These are phyloP conservation scores for Teunomyces kruisii DNA, from an alignment of 805 yeast genomes.

Conservation along the genomic window DNA sequence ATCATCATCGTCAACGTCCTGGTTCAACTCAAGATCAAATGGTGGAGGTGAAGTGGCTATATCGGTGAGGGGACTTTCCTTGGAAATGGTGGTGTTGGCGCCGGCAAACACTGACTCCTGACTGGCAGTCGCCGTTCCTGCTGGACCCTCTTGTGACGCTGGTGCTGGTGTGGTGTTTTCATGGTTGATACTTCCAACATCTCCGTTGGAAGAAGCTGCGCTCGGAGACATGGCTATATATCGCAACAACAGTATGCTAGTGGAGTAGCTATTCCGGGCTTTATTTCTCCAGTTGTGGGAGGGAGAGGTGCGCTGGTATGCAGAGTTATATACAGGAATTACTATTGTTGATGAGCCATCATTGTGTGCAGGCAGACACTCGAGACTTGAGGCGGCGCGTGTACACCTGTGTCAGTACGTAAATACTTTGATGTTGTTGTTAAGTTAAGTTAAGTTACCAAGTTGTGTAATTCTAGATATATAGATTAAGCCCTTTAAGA, in stretches of 20 bases:
- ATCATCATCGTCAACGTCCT: not conserved
- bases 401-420: too few relatives aligned
- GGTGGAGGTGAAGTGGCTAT: constrained; percentile 43
- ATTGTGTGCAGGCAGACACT: not conserved
- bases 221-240: constrained; percentile 4
- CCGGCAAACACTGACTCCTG: constrained; percentile 1
- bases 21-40: constrained; percentile 23
- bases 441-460: too few relatives aligned
- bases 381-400: too few relatives aligned
- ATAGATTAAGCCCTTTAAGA: too few relatives aligned
- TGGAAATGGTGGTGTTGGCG: constrained; percentile 15
- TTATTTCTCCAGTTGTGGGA: not conserved
- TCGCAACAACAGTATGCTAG: not conserved
- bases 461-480: too few relatives aligned
- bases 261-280: not conserved
- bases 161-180: not conserved
- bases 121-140: not conserved
- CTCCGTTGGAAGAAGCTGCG: not conserved
- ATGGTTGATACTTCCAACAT: not conserved
- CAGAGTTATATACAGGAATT: not conserved
- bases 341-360: not conserved
- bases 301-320: constrained; percentile 1
- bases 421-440: too few relatives aligned
- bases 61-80: constrained; percentile 42
- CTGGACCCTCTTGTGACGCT: not conserved